Base-by-base conservation (phyloP, 371 early-diverging fungal genomes). In the Funneliformis caledonium region DNA sequence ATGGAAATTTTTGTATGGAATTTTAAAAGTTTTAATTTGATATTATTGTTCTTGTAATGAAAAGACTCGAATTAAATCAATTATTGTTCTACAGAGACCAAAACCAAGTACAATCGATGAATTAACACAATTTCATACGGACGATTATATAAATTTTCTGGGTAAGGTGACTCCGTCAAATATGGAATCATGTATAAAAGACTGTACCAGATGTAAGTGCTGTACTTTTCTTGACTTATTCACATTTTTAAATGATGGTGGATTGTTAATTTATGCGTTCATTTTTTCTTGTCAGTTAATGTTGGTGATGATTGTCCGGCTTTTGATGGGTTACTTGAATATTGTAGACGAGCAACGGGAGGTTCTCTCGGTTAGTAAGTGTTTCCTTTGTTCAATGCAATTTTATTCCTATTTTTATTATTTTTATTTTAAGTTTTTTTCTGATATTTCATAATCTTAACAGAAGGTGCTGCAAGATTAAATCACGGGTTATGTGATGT, bases 81-180 rank as follows among this genome's bases (percentile, higher is more conserved):
- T 19, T 52, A 52, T 19, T 56, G 59, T 10, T 75, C 11, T 42
- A 45, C 82, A 95, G 94, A 89, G 94, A 83, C 95, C 97, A 11
- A 87, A 86, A 37, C 94, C 96, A 33, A 98, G 98, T 56, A 95
- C 96, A 52, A 89, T 92, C 73, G 89, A 91, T 72, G 96, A 99
- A 89, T 94, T 99, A 92, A 98, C 97, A 12, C 94, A 95, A 82
- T 99, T 99, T 85, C 99, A 99, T 86, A 93, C 98, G 16, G 96
- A 97, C 84, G 99, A 99, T 82, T 99, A 99, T 84, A 96, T 99
- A 81, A 96, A 98, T 83, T 99, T 98, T 85, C 87, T 99, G 75
- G 88, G 93, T 37, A 92, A 94, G 64, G 97, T 99, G 0, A 95
- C 96, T 2, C 97, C 98, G 0, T 98, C 97, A n/a, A 96, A 94